Evolutionary conservation across 2,329 filamentous ascomycete genomes (phyloP).

Genomic region (Cladosporium sp.): DNA sequence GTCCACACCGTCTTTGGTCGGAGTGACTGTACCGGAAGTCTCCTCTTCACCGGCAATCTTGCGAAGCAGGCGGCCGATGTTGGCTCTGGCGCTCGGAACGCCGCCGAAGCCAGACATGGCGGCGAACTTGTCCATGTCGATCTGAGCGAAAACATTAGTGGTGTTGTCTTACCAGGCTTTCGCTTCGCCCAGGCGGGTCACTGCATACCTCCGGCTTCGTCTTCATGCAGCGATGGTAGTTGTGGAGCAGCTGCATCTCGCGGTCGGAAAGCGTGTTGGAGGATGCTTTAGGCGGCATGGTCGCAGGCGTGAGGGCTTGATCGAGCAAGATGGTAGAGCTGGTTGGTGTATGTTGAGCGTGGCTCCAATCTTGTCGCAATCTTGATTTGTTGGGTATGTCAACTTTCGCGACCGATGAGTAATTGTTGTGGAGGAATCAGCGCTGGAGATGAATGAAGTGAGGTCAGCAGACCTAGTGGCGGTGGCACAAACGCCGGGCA

Average conservation of each 20-base stretch:
- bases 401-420: neutral
- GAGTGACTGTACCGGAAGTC: neutral
- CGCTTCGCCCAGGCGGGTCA: too few relatives aligned
- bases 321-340: neutral
- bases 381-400: neutral
- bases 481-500: neutral
- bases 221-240: constrained; percentile 4
- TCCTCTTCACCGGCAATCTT: neutral
- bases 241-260: constrained; percentile 3
- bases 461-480: neutral
- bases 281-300: neutral
- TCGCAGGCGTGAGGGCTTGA: neutral
- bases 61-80: neutral
- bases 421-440: neutral
- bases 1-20: neutral
- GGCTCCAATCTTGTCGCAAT: too few relatives aligned
- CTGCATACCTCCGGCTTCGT: constrained; percentile 8
- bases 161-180: too few relatives aligned
- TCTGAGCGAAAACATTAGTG: neutral
- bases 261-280: neutral
- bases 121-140: constrained; percentile 9
- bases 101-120: neutral
- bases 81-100: neutral
- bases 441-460: neutral
- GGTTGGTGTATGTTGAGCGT: too few relatives aligned